These are phyloP conservation scores for Cordyceps tenuipes DNA, from an alignment of 2,329 filamentous ascomycete species.

Conservation along the genomic window DNA sequence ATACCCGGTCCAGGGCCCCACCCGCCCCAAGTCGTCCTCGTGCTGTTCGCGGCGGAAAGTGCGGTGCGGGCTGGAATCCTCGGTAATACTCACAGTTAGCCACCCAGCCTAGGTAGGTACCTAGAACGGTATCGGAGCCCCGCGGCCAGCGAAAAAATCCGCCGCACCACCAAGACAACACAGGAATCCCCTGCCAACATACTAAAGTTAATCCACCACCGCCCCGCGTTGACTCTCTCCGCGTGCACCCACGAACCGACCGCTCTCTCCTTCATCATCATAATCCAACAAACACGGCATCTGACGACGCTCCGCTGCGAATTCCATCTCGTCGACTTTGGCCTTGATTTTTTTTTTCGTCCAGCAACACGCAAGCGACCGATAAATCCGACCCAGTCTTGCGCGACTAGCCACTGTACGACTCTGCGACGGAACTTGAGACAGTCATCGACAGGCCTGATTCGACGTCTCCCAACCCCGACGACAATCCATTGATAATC, in stretches of 20 bases:
- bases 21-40: background rate
- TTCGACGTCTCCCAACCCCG: background rate
- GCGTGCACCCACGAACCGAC: background rate
- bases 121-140: conserved; percentile 10
- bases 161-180: conserved; percentile 2
- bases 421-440: background rate
- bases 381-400: background rate
- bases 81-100: background rate
- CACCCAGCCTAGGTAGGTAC: background rate
- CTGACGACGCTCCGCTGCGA: background rate
- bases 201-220: background rate
- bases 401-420: background rate
- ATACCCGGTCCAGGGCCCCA: background rate
- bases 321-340: background rate
- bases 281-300: background rate
- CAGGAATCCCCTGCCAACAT: background rate
- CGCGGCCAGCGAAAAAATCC: conserved; percentile 12
- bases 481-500: background rate
- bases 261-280: background rate
- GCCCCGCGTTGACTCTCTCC: conserved; percentile 11
- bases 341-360: background rate
- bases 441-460: background rate
- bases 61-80: background rate
- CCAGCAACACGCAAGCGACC: background rate
- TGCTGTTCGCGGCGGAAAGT: background rate